Conservation (phyloP, 2,329 filamentous ascomycete species). For the Ophiocordyceps camponoti-saundersi region DNA sequence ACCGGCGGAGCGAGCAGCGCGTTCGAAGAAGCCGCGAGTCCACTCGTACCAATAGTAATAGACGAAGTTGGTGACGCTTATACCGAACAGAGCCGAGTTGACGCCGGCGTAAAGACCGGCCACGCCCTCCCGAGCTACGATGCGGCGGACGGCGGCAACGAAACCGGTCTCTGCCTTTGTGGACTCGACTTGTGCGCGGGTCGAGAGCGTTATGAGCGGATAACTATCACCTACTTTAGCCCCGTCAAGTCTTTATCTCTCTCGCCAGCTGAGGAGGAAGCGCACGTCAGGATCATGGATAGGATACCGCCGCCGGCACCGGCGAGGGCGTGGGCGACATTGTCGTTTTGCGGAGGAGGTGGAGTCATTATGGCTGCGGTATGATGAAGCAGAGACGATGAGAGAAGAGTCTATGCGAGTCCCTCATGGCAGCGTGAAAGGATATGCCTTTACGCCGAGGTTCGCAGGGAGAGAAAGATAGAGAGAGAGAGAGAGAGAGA, state of each 20-base stretch:
- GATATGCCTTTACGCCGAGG: background rate
- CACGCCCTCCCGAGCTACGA: slow-evolving; percentile 82
- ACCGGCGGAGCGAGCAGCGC: slow-evolving; percentile 54
- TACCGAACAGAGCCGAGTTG: slow-evolving; percentile 88
- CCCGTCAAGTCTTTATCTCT: background rate
- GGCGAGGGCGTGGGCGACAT: slow-evolving; percentile 87
- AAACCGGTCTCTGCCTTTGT: slow-evolving; percentile 79
- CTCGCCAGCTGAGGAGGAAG: background rate
- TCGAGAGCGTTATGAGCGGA: slow-evolving; percentile 92
- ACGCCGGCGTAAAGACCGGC: slow-evolving; percentile 82
- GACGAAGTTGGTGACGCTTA: slow-evolving; percentile 97
- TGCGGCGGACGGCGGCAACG: slow-evolving; percentile 64
- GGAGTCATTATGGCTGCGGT: slow-evolving; percentile 21
- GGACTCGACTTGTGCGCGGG: slow-evolving; percentile 92
- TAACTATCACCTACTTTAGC: slow-evolving; percentile 39
- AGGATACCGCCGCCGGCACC: slow-evolving; percentile 86
- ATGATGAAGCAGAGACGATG: background rate
- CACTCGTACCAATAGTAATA: slow-evolving; percentile 99
- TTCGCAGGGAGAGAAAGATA: background rate
- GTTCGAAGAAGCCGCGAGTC: slow-evolving; percentile 75
- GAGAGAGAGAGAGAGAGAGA: too few relatives aligned
- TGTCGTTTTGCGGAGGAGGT: slow-evolving; percentile 74
- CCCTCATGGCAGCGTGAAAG: background rate
- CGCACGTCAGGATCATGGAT: slow-evolving; percentile 87
- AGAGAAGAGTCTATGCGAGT: background rate